These are phyloP conservation scores for Cyclotella distinguenda DNA, from an alignment of 108 stramenopile species.

Conservation along the genomic window DNA sequence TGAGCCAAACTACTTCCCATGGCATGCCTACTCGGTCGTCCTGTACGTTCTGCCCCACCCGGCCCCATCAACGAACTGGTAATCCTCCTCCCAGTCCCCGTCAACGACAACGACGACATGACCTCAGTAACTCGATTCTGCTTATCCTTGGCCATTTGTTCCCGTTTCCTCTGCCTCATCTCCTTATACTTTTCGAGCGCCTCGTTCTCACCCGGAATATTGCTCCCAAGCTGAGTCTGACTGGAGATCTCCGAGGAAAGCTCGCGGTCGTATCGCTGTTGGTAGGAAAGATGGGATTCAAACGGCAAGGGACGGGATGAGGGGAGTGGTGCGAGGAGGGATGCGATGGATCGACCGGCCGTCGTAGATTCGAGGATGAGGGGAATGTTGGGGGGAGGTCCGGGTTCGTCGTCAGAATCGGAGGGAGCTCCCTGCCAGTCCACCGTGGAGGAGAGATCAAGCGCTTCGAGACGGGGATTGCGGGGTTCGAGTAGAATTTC, in stretches of 20 bases:
- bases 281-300: conserved; percentile 59
- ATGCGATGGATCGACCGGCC: conserved; percentile 77
- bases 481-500: conserved; percentile 49
- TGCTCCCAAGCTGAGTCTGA: conserved; percentile 58
- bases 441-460: conserved; percentile 58
- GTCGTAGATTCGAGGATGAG: conserved; percentile 77
- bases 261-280: conserved; percentile 62
- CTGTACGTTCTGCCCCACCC: conserved; percentile 87
- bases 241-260: conserved; percentile 41
- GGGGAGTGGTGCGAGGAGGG: conserved; percentile 55
- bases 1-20: conserved; percentile 55
- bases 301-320: conserved; percentile 70
- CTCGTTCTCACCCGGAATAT: conserved; percentile 57
- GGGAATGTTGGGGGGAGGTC: conserved; percentile 49
- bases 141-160: conserved; percentile 86
- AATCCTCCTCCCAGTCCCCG: conserved; percentile 81
- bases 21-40: conserved; percentile 62
- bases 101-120: conserved; percentile 61
- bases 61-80: conserved; percentile 88
- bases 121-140: conserved; percentile 82
- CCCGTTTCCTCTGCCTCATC: conserved; percentile 70
- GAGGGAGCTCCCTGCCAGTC: conserved; percentile 63
- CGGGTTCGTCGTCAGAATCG: conserved; percentile 50
- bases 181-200: conserved; percentile 68
- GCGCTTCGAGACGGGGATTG: conserved; percentile 77